A percentile compares a stretch with the other conserved stretches of the same genome.
Conservation (phyloP, 306 rosid genomes). For the Acacia melanoxylon region DNA sequence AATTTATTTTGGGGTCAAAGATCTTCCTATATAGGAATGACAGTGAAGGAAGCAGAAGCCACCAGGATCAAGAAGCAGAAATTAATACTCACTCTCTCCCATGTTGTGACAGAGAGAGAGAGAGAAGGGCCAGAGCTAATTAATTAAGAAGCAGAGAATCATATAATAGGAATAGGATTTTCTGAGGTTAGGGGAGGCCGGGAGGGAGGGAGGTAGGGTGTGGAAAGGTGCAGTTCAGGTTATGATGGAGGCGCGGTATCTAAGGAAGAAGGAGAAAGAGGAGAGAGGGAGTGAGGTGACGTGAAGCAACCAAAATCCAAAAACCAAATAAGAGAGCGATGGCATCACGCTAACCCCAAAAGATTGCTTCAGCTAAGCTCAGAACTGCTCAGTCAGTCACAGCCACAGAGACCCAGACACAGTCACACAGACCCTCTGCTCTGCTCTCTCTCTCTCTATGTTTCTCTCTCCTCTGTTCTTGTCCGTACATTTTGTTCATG, state of each 20-base stretch:
- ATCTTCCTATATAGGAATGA: no score
- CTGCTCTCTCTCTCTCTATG: neutral
- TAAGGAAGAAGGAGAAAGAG: neutral
- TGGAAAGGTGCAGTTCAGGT: neutral
- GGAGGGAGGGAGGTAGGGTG: neutral
- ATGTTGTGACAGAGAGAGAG: no score
- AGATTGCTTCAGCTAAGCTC: neutral
- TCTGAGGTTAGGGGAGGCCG: no score
- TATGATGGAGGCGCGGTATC: neutral
- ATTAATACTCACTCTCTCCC: no score
- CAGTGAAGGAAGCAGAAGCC: no score
- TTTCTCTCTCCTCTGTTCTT: neutral
- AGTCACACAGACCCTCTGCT: neutral
- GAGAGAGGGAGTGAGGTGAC: neutral
- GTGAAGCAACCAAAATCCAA: neutral
- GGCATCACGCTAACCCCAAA: conserved; percentile 1
- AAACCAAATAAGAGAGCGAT: neutral
- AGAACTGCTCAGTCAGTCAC: neutral
- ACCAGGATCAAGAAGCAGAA: no score
- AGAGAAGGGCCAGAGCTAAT: no score
- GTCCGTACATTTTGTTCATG: neutral
- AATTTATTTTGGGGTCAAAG: no score
- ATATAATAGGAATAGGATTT: no score
- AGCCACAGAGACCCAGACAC: neutral
- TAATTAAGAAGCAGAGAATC: no score